Evolutionary conservation across 129 eudicot genomes (phyloP).

Genomic region (Solidago caesia): DNA sequence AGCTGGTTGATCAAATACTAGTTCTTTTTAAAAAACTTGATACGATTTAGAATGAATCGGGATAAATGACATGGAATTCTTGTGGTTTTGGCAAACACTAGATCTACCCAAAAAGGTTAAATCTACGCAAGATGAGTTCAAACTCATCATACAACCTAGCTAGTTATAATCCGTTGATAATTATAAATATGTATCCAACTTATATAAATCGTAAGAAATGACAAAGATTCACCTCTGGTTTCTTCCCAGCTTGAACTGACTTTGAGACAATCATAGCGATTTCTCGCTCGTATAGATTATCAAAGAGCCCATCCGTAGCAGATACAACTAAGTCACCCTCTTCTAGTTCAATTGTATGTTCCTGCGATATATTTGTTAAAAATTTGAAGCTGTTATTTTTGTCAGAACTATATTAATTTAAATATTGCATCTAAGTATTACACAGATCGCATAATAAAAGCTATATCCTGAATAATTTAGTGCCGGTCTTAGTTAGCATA

Average conservation of each 20-base stretch:
- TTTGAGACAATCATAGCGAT: conserved; percentile 55
- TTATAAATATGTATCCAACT: background rate
- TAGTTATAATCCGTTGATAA: background rate
- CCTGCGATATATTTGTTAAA: conserved; percentile 37
- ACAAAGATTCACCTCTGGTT: conserved; percentile 46
- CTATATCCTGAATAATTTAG: background rate
- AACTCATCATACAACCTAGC: background rate
- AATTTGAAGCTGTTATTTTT: background rate
- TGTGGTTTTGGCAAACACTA: background rate
- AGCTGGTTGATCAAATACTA: background rate
- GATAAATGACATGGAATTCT: conserved; percentile 3
- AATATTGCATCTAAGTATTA: conserved; percentile 14
- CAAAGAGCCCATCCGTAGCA: conserved; percentile 94
- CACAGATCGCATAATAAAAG: conserved; percentile 7
- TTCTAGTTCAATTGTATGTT: conserved; percentile 57
- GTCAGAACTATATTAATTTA: background rate
- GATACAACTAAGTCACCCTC: conserved; percentile 67
- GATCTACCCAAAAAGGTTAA: conserved; percentile 4
- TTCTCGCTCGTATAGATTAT: conserved; percentile 80
- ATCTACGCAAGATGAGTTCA: conserved; percentile 5
- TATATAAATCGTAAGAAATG: background rate
- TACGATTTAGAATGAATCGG: background rate
- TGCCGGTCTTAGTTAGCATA: conserved; percentile 23
- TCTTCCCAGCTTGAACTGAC: conserved; percentile 48
- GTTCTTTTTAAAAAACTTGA: too few relatives aligned